Evolutionary conservation across 1,284 basidiomycete genomes (phyloP), one percentile per base, ranked within the genome.

Genomic region (Tilletia walkeri): DNA sequence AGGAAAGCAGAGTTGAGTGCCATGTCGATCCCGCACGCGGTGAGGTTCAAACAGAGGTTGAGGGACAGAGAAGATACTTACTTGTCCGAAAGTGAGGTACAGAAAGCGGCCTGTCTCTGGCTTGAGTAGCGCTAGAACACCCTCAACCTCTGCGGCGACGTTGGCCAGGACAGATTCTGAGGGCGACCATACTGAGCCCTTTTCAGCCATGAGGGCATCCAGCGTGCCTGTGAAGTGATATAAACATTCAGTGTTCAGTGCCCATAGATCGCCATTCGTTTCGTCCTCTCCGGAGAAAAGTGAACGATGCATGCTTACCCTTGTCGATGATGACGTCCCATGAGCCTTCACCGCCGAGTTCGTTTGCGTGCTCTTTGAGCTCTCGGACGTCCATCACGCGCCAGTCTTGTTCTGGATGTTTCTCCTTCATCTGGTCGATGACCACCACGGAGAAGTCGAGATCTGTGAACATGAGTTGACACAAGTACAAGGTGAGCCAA

Each of bases 201-300:
- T 76, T 67, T 80, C 79, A n/a, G 81, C 81, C 77, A 83, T 79
- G 3, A 83, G 72, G 0, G 81, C 81, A 70, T 83, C 81, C 76
- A 83, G 78, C 2, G 81, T 83, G 10, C 74, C 74, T 73, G 70
- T 14, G 18, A 30, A 5, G 24, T 30, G 24, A 30, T 30, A 30
- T 30, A 30, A 30, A 30, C 24, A 2, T 30, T 30, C 24, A 30
- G 1, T 30, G 2, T 30, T 30, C 24, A 30, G 24, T 30, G 65
- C 3, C 12, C 9, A 63, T n/a, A 12, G 34, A 63, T 39, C 9
- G 10, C 9, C 14, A 7, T 59, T n/a, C 24, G 24, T 2, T 34
- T 10, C 24, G 54, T 6, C 20, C 18, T 30, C 45, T 38, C 6
- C 34, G 61, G 9, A 65, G 50, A 20, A 14, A 2, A n/a, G n/a